Evolutionary conservation across 352 stramenopile species (phyloP), one percentile per base, ranked within the genome.

Genomic region (Globisporangium uncinulatum): DNA sequence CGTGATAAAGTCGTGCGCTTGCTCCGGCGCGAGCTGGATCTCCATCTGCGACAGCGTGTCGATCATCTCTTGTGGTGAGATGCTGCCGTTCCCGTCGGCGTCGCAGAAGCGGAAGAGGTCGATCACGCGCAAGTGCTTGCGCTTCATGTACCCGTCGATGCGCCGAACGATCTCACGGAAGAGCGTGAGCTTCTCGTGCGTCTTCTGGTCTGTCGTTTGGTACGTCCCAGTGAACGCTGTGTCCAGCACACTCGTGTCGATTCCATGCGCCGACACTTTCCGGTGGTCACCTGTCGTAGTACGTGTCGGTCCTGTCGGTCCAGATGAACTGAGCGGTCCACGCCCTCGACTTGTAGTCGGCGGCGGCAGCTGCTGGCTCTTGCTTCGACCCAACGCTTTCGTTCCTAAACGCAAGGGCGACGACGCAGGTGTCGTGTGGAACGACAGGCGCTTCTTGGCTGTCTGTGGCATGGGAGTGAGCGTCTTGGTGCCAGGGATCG

Each of bases 21-120:
- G 78, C 46, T 84, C 69, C 2, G 75, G 48, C 21, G 78, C 76
- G 14, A 92, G 68, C 51, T 90, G 81, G 53, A 92, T 92, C 55
- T 93, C 81, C 80, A 93, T 89, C 53, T 91, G 81, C 15, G 80
- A 83, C 5, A 94, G 63, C 55, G 83, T 90, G 54, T 92, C 81
- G 57, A 93, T 80, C 80, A 93, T 87, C 45, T 92, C 83, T 55
- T 83, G 62, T 2, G 77, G 71, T 29, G 82, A 91, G 54, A 93
- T 93, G 44, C 76, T 89, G 8, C 77, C 79, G 41, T 89, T 91
- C 44, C 79, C 73, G 46, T 94, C 83, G 2, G 80, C 73, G 49
- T 94, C 84, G 24, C 82, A 94, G 52, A 89, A 92, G n/a, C 80
- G 82, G 58, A 92, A 92, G 20, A 94, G 69, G 48, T 92, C 85